Conservation (phyloP, 768 basidiomycete genomes). For the Lyophyllum shimeji region DNA sequence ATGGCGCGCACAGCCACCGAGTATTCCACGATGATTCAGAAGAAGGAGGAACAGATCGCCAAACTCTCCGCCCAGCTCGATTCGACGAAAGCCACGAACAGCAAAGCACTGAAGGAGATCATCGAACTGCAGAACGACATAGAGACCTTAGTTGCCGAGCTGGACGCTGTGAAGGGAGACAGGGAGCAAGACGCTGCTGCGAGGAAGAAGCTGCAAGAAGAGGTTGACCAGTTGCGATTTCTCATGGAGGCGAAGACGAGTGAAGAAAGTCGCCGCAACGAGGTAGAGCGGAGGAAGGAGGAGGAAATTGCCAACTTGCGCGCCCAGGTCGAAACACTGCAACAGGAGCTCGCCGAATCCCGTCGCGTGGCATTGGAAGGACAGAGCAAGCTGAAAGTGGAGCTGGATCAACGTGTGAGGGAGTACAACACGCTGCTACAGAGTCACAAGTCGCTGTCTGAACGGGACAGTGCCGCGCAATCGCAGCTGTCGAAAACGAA, state of each 20-base stretch:
- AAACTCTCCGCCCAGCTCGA: slow-evolving; percentile 55
- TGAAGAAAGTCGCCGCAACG: slow-evolving; percentile 80
- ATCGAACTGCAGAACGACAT: slow-evolving; percentile 69
- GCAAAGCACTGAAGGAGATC: slow-evolving; percentile 55
- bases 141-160: slow-evolving; percentile 62
- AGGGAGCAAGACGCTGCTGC: slow-evolving; percentile 41
- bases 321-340: slow-evolving; percentile 55
- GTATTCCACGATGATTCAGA: slow-evolving; percentile 71
- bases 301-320: slow-evolving; percentile 78
- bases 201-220: slow-evolving; percentile 68
- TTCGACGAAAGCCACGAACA: slow-evolving; percentile 52
- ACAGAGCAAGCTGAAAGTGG: slow-evolving; percentile 74
- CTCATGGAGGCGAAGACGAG: slow-evolving; percentile 82
- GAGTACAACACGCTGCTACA: slow-evolving; percentile 61
- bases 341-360: slow-evolving; percentile 65
- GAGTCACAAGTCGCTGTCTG: slow-evolving; percentile 64
- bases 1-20: slow-evolving; percentile 76
- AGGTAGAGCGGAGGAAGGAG: slow-evolving; percentile 87
- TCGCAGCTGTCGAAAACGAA: slow-evolving; percentile 50
- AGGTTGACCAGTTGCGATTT: slow-evolving; percentile 84
- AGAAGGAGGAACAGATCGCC: slow-evolving; percentile 72
- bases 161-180: slow-evolving; percentile 58
- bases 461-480: slow-evolving; percentile 54
- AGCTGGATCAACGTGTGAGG: slow-evolving; percentile 62
- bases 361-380: slow-evolving; percentile 60